These are phyloP conservation scores for Extremus antarcticus DNA, from an alignment of 495 filamentous ascomycete species.

Conservation along the genomic window DNA sequence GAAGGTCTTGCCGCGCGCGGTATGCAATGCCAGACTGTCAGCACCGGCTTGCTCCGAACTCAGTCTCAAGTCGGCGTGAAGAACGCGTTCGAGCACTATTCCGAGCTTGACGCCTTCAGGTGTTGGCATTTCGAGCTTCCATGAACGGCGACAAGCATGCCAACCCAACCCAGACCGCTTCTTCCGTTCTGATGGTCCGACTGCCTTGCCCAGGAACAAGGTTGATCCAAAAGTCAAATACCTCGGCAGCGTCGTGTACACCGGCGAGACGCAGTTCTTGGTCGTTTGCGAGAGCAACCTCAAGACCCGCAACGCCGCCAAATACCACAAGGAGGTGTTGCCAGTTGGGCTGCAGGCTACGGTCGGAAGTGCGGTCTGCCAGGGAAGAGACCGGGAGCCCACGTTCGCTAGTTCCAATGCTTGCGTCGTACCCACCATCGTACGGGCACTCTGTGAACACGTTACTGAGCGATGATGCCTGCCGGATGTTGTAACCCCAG, in stretches of 20 bases:
- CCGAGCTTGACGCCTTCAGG: background rate
- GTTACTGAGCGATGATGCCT: constrained; percentile 44
- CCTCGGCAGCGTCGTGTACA: constrained; percentile 43
- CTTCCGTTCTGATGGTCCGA: constrained; percentile 66
- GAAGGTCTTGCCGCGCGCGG: too few relatives aligned
- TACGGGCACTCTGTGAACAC: constrained; percentile 46
- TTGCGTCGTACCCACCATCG: constrained; percentile 40
- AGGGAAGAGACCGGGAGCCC: constrained; percentile 39
- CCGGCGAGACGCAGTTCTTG: constrained; percentile 37
- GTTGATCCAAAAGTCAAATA: constrained; percentile 74
- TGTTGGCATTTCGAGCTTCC: background rate
- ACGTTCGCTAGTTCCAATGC: constrained; percentile 65
- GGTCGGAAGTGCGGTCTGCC: background rate
- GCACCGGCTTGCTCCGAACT: background rate
- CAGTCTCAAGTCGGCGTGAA: background rate
- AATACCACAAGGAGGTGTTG: constrained; percentile 60
- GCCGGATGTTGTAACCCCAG: constrained; percentile 61
- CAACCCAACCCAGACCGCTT: constrained; percentile 62
- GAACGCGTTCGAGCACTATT: background rate
- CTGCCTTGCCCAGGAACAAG: constrained; percentile 63
- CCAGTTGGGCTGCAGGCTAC: constrained; percentile 32
- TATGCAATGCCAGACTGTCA: too few relatives aligned
- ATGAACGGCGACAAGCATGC: constrained; percentile 45
- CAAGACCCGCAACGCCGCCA: constrained; percentile 61
- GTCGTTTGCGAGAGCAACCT: constrained; percentile 58